Conservation (phyloP, 176 grass and related monocot genomes). For the Miscanthus lutarioriparius region DNA sequence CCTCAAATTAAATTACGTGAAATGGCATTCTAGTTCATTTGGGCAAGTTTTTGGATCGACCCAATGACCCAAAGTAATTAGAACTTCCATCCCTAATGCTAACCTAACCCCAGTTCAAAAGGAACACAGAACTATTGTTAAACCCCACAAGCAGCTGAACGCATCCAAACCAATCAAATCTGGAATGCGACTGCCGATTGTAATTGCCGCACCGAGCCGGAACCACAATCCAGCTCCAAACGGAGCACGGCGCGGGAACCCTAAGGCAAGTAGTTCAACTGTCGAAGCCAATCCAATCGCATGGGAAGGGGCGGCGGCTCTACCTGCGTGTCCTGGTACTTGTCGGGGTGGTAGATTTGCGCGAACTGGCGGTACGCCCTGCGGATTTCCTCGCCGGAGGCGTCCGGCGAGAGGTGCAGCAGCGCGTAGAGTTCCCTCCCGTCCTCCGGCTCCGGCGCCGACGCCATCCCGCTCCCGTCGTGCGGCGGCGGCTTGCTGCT, state of each 20-base stretch:
- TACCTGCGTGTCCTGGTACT: constrained; percentile 76
- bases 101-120: background rate
- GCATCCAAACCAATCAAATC: constrained; percentile 7
- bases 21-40: background rate
- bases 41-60: background rate
- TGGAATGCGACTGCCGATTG: background rate
- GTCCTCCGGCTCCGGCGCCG: constrained; percentile 44
- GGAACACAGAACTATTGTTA: background rate
- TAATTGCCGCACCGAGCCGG: background rate
- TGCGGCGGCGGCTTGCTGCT: constrained; percentile 21
- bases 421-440: constrained; percentile 78
- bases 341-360: constrained; percentile 96
- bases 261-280: constrained; percentile 14
- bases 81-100: background rate
- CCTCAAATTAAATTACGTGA: background rate
- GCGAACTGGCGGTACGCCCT: constrained; percentile 87
- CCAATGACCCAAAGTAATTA: background rate
- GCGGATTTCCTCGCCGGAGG: constrained; percentile 83
- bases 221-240: constrained; percentile 2
- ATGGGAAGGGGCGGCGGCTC: background rate
- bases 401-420: constrained; percentile 80
- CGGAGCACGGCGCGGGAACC: background rate
- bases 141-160: constrained; percentile 6
- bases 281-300: background rate
- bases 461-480: constrained; percentile 31